Conservation (phyloP, 2,329 filamentous ascomycete genomes). For the Elsinoe perseae region DNA sequence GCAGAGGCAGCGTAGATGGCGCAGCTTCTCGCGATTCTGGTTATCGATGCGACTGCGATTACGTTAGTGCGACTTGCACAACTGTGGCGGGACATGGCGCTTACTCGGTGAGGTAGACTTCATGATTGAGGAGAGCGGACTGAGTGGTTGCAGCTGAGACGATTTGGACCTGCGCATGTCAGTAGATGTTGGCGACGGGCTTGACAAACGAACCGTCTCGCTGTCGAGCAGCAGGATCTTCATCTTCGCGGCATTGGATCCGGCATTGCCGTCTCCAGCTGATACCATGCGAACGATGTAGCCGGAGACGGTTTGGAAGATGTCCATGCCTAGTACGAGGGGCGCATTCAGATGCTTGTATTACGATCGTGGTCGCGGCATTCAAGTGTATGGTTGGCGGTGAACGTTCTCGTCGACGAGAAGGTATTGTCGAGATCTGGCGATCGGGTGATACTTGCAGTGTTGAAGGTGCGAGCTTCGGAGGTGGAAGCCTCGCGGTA, state of each 20-base stretch:
- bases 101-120: constrained; percentile 90
- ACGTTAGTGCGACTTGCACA: constrained; percentile 14
- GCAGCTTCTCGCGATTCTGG: constrained; percentile 86
- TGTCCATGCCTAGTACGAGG: constrained; percentile 60
- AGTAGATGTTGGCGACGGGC: neutral
- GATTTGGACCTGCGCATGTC: constrained; percentile 59
- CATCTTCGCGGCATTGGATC: constrained; percentile 78
- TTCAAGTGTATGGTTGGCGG: neutral
- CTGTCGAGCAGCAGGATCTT: constrained; percentile 91
- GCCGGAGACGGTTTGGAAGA: constrained; percentile 83
- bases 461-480: neutral
- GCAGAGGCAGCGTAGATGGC: constrained; percentile 86
- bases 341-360: neutral
- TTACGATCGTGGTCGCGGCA: neutral
- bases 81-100: constrained; percentile 16
- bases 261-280: constrained; percentile 56
- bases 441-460: too few species aligned
- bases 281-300: constrained; percentile 97
- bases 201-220: constrained; percentile 60
- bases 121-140: constrained; percentile 86
- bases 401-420: neutral
- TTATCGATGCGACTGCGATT: constrained; percentile 70
- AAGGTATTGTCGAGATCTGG: neutral
- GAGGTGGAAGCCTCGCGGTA: neutral
- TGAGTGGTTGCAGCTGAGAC: constrained; percentile 94